phyloP scores from a whole-genome alignment of 306 rosid species.

The Fagus sylvatica region DNA sequence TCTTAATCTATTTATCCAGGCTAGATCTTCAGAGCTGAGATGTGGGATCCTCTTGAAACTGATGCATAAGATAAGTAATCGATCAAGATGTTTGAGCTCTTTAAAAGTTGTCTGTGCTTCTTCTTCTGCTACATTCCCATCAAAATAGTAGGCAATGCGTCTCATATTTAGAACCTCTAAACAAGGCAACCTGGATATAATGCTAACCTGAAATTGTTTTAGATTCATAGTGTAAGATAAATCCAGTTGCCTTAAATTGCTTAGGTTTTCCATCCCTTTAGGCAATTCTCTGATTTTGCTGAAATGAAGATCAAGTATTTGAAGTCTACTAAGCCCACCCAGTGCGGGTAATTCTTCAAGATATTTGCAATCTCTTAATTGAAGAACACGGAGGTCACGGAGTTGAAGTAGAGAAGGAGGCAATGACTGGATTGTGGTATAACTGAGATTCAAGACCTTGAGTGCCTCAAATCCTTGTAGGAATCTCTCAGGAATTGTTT shows the following conservation, averaged over 20 bases:
- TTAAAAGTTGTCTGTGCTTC: slow-evolving; percentile 10
- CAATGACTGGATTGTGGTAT: slow-evolving; percentile 13
- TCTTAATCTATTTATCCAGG: slow-evolving; percentile 15
- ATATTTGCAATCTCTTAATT: slow-evolving; percentile 5
- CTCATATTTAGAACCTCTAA: too few relatives aligned
- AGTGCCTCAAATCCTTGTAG: too few relatives aligned
- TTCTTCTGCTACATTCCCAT: too few relatives aligned
- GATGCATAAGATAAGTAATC: slow-evolving; percentile 6
- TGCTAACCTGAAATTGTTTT: too few relatives aligned
- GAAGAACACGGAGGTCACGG: slow-evolving; percentile 20
- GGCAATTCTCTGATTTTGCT: slow-evolving; percentile 22
- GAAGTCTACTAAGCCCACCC: slow-evolving; percentile 9
- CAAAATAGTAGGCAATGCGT: too few relatives aligned
- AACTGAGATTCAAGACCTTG: too few relatives aligned
- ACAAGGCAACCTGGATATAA: too few relatives aligned
- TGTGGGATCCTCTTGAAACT: slow-evolving; percentile 19
- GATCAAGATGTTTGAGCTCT: slow-evolving; percentile 16
- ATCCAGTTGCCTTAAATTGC: slow-evolving; percentile 13
- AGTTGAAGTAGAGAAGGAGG: slow-evolving; percentile 25
- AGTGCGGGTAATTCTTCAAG: slow-evolving; percentile 15
- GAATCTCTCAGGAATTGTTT: too few relatives aligned
- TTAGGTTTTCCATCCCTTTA: slow-evolving; percentile 9
- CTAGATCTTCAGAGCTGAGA: not conserved
- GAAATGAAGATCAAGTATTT: slow-evolving; percentile 24
- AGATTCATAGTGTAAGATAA: too few relatives aligned